Base-by-base conservation (phyloP, 768 basidiomycete species). In the Phaffia australis region DNA sequence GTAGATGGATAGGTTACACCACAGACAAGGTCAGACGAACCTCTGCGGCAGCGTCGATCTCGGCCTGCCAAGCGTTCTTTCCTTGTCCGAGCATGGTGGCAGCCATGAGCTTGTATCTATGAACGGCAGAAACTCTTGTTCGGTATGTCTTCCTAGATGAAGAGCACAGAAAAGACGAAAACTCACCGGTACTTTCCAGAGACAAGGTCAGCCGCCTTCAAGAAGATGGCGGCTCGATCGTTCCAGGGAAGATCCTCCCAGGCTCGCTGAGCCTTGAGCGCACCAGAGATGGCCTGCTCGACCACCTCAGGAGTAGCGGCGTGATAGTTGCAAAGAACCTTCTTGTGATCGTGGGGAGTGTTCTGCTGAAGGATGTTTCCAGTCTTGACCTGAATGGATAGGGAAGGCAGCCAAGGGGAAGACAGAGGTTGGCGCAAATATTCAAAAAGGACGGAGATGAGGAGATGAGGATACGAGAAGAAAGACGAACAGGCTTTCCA, bases 41-140 rank as follows among this genome's bases (percentile, higher is more conserved):
- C 86, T 99, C 95, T 4, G 95, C 94, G 21, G 92, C 95, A 63
- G 95, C 90, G 76, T 99, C 95, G 70, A 99, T 98, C 81, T 99
- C 95, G 19, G 95, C 95, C 79, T 99, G 95, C 95, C 95, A 99
- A 19, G 82, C 86, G 75, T 97, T 99, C 84, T 99, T 99, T 51
- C 95, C 95, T 79, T 99, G 95, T 19, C 95, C 95, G 56, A 99
- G 81, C 78, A 99, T 95, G 54, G 94, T 98, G 50, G 94, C 92
- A 51, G 95, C 95, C 79, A 97, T 81, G 56, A 99, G 80, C 78
- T 87, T 86, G 80, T 93, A 94, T 70, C 95, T 82, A 76, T 97
- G 95, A 21, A 30, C 25, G 3, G 54, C 19, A 46, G 18, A 35
- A 35, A n/a, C 47, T 23, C 50, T 27, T 7, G 48, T 15, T 21